These are phyloP conservation scores for Chenopodium quinoa DNA, from an alignment of 148 eudicot genomes.

Conservation along the genomic window DNA sequence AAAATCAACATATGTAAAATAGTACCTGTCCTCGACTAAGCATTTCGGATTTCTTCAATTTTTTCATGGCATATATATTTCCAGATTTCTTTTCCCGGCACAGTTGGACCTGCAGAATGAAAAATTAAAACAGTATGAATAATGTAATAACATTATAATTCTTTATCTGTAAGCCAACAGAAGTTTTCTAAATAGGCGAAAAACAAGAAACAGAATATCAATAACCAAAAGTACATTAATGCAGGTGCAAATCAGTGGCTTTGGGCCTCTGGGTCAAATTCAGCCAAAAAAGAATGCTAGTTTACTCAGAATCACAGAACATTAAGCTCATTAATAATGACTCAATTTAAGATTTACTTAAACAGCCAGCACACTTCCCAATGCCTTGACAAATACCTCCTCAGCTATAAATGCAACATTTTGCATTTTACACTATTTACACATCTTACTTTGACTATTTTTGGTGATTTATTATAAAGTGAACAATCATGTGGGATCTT, in stretches of 20 bases:
- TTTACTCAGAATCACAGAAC: neutral
- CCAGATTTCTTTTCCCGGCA: slow-evolving; percentile 93
- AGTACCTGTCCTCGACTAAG: slow-evolving; percentile 89
- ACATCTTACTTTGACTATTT: too few species aligned
- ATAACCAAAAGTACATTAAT: neutral
- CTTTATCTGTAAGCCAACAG: neutral
- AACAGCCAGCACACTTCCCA: neutral
- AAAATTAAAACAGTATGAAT: slow-evolving; percentile 9
- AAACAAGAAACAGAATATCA: slow-evolving; percentile 1
- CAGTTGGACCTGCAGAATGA: slow-evolving; percentile 62
- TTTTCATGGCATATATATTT: slow-evolving; percentile 91
- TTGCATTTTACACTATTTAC: too few species aligned
- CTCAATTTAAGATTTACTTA: neutral
- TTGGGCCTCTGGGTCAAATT: neutral
- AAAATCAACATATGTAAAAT: neutral
- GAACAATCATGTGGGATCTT: too few species aligned
- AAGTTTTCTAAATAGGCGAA: neutral
- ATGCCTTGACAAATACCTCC: neutral
- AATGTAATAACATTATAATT: neutral
- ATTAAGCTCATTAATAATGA: neutral
- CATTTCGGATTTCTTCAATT: slow-evolving; percentile 96
- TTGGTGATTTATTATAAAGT: too few species aligned
- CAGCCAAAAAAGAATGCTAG: neutral
- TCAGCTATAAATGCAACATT: too few species aligned
- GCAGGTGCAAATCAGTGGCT: neutral